Evolutionary conservation across 164 flowering plant species (phyloP), one percentile per base, ranked within the genome.

Genomic region (Protea cynaroides): DNA sequence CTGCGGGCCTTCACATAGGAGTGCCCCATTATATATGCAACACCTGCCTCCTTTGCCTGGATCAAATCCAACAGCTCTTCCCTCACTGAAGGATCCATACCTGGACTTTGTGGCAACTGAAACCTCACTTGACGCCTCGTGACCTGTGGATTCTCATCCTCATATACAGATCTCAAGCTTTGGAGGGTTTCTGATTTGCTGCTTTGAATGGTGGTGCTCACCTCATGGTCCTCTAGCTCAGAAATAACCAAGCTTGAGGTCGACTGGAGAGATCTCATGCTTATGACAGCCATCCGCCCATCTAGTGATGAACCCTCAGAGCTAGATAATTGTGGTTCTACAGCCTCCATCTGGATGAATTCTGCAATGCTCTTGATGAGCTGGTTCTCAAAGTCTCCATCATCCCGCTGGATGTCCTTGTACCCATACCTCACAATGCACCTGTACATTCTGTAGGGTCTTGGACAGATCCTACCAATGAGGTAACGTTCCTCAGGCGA

Each of bases 231-330:
- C 24, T 36, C 25, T 71, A 56, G 51, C 67, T 72, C 77, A 3
- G 76, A 59, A 22, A 73, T 69, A 37, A 78, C 25, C 23, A 81
- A 62, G 70, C 71, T 76, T 43, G 76, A 67, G 72, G 53, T 69
- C 22, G 81, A 74, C 25, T 72, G 73, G 9, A 58, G 29, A 8
- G 61, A 63, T 66, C 75, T 74, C 34, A 75, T 78, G 71, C 82
- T 78, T 53, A 80, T 75, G 11, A 82, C 88, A 13, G 88, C 85
- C 88, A 84, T 80, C 66, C 85, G 75, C 55, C 82, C 85, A 70
- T 84, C 84, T 15, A 75, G 50, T 22, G 81, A 75, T 19, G 79
- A 63, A 60, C 50, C 61, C 44, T 82, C 81, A 8, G 80, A 68
- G 55, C 77, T 64, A 23, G 76, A 67, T 21, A 59, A 57, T 51